Evolutionary conservation across 2,329 filamentous ascomycete species (phyloP).

Genomic region (Aureobasidium lini): DNA sequence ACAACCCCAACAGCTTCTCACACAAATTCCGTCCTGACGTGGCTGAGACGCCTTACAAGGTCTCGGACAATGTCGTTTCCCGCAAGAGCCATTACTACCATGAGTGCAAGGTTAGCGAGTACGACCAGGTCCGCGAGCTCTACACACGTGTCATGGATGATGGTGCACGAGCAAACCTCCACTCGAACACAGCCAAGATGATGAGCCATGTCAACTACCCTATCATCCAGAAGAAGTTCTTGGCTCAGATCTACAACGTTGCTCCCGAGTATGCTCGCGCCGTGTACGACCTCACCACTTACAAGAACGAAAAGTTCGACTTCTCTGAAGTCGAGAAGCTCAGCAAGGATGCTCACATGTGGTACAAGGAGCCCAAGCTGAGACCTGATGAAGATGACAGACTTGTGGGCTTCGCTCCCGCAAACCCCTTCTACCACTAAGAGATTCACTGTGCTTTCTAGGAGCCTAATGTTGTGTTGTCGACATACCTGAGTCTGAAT

Average conservation of each 20-base stretch:
- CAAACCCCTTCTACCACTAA: slow-evolving; percentile 11
- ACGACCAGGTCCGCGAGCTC: slow-evolving; percentile 44
- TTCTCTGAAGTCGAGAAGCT: slow-evolving; percentile 40
- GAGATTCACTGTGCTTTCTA: neutral
- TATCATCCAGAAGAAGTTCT: slow-evolving; percentile 38
- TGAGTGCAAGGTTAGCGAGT: slow-evolving; percentile 46
- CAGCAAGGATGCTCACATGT: slow-evolving; percentile 37
- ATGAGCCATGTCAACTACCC: slow-evolving; percentile 23
- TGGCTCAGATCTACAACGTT: slow-evolving; percentile 47
- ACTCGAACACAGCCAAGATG: slow-evolving; percentile 41
- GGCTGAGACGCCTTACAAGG: slow-evolving; percentile 43
- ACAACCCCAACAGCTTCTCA: slow-evolving; percentile 45
- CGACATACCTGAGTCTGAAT: neutral
- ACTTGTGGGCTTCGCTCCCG: slow-evolving; percentile 30
- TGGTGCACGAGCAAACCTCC: slow-evolving; percentile 37
- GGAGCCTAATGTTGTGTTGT: neutral
- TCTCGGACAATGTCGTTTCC: slow-evolving; percentile 43
- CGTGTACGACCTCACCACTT: slow-evolving; percentile 35
- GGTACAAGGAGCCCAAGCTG: slow-evolving; percentile 42
- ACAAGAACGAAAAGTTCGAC: slow-evolving; percentile 37
- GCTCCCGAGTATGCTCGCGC: slow-evolving; percentile 39
- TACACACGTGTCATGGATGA: slow-evolving; percentile 44
- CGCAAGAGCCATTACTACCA: slow-evolving; percentile 50
- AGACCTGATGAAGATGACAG: slow-evolving; percentile 33
- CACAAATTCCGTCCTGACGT: slow-evolving; percentile 46